Evolutionary conservation across 768 basidiomycete species (phyloP).

Genomic region (Lanmaoa pseudosensibilis): DNA sequence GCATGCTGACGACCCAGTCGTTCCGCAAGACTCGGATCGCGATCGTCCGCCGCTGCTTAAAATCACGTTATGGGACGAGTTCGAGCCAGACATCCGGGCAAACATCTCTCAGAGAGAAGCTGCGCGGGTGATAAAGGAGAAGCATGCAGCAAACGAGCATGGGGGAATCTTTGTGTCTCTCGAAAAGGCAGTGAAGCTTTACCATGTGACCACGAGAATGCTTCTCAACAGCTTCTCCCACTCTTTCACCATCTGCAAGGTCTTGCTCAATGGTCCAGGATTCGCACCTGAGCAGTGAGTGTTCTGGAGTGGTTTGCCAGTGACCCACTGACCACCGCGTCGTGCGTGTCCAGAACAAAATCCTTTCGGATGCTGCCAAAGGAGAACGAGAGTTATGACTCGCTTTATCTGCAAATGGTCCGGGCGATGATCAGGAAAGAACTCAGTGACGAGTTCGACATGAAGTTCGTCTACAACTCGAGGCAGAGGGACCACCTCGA

Average conservation of each 20-base stretch:
- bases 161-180: background rate
- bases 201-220: background rate
- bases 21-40: no score
- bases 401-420: background rate
- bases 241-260: background rate
- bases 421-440: background rate
- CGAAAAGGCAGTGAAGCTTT: background rate
- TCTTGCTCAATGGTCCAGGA: background rate
- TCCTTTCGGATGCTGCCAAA: background rate
- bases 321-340: no score
- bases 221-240: background rate
- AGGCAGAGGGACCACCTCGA: background rate
- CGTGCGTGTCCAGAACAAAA: background rate
- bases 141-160: background rate
- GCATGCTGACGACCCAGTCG: no score
- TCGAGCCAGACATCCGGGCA: background rate
- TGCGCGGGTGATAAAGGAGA: background rate
- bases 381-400: background rate
- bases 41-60: background rate
- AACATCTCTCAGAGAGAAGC: no score
- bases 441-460: no score
- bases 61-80: background rate
- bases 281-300: background rate
- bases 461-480: background rate
- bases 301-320: no score